These are phyloP conservation scores for Musa beccarii DNA, from an alignment of 176 grass and related monocot genomes.

Conservation along the genomic window DNA sequence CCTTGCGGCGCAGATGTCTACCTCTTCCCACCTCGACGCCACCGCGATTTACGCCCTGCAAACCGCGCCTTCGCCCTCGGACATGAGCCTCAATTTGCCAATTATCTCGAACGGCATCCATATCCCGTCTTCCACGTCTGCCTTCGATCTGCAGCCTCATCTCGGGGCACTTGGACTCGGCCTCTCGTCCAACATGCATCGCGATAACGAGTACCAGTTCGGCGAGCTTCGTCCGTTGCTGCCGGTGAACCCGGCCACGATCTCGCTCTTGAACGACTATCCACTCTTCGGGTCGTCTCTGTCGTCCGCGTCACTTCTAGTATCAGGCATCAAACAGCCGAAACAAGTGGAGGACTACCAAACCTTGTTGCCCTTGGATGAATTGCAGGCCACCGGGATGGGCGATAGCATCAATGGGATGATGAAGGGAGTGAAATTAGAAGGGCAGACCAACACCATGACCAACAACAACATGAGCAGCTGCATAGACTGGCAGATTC, in stretches of 20 bases:
- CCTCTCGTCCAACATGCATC: neutral
- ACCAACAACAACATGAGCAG: neutral
- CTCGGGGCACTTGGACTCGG: neutral
- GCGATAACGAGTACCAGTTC: too few species aligned
- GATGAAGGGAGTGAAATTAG: conserved; percentile 2
- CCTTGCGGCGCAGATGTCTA: neutral
- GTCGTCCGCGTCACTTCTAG: neutral
- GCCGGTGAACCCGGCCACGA: neutral
- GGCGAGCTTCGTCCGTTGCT: neutral
- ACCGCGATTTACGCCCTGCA: neutral
- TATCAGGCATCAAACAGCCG: neutral
- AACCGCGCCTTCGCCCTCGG: neutral
- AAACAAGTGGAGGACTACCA: conserved; percentile 14
- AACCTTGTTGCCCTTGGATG: neutral
- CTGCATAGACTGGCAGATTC: conserved; percentile 13
- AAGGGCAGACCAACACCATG: neutral
- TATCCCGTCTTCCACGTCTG: neutral
- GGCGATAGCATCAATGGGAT: neutral
- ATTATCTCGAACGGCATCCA: too few species aligned
- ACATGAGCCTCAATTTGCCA: too few species aligned
- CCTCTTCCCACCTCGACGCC: neutral
- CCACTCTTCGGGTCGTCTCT: neutral
- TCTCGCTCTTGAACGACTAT: neutral
- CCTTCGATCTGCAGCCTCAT: conserved; percentile 6
- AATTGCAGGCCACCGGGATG: neutral